Base-by-base conservation (phyloP, 805 yeast species). In the Metschnikowia vanudenii region DNA sequence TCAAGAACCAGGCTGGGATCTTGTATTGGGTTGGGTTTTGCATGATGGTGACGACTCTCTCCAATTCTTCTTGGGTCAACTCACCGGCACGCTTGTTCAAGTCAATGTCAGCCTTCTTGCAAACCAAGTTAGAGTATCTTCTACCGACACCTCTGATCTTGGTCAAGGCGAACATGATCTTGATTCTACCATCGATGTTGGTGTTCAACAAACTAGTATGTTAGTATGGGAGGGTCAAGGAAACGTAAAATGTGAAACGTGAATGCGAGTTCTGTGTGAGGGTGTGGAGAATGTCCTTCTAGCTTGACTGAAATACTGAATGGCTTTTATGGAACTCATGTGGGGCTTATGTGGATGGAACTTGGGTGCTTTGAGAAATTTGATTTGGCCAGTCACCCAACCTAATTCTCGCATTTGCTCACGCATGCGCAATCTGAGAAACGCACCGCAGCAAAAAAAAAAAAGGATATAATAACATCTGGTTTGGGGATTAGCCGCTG, bases 111-210 rank as follows among this genome's bases (percentile, higher is more conserved):
- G 99, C 99, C 86, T 92, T 95, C 88, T 95, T 95, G 85, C 98
- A 94, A 74, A 94, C 97, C 81, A 94, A 83, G 91, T 95, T 94
- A 79, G 99, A 83, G 88, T 92, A 95, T 83, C 99, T 94, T 81
- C 98, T 95, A 83, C 99, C 99, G 71, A 94, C 98, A 91, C 99
- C 99, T 83, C 97, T 88, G 76, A 94, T 95, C 80, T 91, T 87
- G 84, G 99, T 91, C 81, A 94, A 83, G 76, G 99, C 99, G 88
- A 91, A 95, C 94, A 94, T 95, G 79, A 94, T 85, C 86, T 94
- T 94, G 85, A 92, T 92, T 90, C 96, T 91, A 87, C 99, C 99
- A 80, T 94, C 99, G 76, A 94, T 97, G 91, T 94, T 94, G 81
- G 99, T 94, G 90, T 95, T 94, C 81, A 94, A 89, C 83, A 94